A percentile compares a stretch with the other conserved stretches of the same genome.
Conservation (phyloP, 768 basidiomycete genomes). For the Suillus occidentalis region DNA sequence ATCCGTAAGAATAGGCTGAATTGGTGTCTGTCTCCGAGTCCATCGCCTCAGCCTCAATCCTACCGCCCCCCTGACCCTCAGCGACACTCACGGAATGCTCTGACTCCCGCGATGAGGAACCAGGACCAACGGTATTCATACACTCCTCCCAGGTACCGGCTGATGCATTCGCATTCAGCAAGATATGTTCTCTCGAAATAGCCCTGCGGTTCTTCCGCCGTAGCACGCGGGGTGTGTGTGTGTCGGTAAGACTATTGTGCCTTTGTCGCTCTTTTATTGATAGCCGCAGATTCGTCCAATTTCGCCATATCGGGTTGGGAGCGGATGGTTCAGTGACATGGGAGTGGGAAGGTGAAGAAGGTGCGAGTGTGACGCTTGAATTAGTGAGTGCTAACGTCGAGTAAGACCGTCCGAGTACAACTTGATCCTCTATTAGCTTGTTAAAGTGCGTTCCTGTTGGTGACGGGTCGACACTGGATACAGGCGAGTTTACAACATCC, state of each 20-base stretch:
- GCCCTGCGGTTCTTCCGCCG: constrained; percentile 20
- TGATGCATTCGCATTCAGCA: constrained; percentile 6
- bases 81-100: not conserved
- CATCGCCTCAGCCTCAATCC: not conserved
- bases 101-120: not conserved
- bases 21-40: not conserved
- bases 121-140: not conserved
- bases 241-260: constrained; percentile 14
- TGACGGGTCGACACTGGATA: constrained; percentile 15
- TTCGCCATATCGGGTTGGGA: constrained; percentile 15
- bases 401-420: constrained; percentile 16
- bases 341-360: constrained; percentile 23
- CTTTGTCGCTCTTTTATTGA: constrained; percentile 13
- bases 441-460: not conserved
- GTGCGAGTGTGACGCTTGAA: constrained; percentile 29
- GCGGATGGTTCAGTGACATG: constrained; percentile 3
- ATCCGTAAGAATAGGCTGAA: constrained; percentile 27
- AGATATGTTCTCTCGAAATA: constrained; percentile 12
- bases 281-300: constrained; percentile 7
- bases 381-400: constrained; percentile 25
- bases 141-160: constrained; percentile 5
- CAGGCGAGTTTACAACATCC: constrained; percentile 18
- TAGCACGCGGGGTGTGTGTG: constrained; percentile 18
- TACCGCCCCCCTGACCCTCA: not conserved
- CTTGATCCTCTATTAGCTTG: not conserved